Base-by-base conservation (phyloP, 345 rosid genomes). In the Eucalyptus microcorys region DNA sequence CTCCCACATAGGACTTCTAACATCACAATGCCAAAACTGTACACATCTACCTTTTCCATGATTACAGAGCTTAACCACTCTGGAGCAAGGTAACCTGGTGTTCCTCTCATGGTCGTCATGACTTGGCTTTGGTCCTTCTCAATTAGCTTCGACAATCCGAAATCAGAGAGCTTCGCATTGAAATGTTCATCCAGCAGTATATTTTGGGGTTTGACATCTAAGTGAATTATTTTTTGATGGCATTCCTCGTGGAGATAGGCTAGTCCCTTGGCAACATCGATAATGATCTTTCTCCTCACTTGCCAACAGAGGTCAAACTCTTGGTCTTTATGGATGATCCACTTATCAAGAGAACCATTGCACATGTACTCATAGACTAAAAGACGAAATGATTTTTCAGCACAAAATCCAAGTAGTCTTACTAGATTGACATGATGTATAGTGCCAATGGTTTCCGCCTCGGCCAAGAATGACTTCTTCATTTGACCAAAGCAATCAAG, bases 361-460 rank as follows among this genome's bases (percentile, higher is more conserved):
- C 76, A 64, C 76, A n/a, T 64, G 21, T 64, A 64, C 76, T n/a
- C 76, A 15, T 64, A 64, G 10, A 64, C 6, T n/a, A 64, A 64
- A 64, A 64, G 17, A 40, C 21, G 3, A n/a, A 7, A 8, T 64
- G 76, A 64, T 64, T 64, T n/a, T 12, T 64, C 76, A n/a, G 37
- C 76, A 7, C 76, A 64, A n/a, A 64, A n/a, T n/a, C 76, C 40
- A 0, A 64, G 21, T 64, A 64, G 3, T 64, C 11, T 64, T 2
- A 64, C 76, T 17, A n/a, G 76, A n/a, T 4, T 15, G 21, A 64
- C 76, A 64, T 64, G 6, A 64, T 64, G 6, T 16, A n/a, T 64
- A 0, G 16, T 64, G 76, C 76, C 76, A 13, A 64, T 64, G 37
- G 40, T 64, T 64, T 16, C 76, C 0, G 0, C 76, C 2, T 64